Evolutionary conservation across 2,329 filamentous ascomycete species (phyloP).

Genomic region (Acrocalymma vagum): DNA sequence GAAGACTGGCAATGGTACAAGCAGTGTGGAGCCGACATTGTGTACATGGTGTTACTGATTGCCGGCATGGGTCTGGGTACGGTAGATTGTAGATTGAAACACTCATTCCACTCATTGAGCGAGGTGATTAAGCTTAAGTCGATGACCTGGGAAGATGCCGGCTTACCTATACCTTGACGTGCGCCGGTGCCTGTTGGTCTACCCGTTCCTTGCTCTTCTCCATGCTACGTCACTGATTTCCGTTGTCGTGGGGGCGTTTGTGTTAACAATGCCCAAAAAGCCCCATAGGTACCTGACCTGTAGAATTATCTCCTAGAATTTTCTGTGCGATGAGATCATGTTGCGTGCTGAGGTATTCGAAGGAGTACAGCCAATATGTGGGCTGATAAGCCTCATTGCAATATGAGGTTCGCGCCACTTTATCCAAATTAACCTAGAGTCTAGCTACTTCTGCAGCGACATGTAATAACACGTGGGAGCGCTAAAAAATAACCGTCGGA

Average conservation of each 20-base stretch:
- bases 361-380: neutral
- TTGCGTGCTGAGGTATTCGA: neutral
- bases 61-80: slow-evolving; percentile 14
- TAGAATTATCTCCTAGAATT: neutral
- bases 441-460: neutral
- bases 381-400: neutral
- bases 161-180: neutral
- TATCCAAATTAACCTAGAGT: slow-evolving; percentile 4
- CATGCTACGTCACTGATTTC: too few species aligned
- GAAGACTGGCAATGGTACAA: slow-evolving; percentile 16
- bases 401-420: neutral
- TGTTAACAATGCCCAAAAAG: neutral
- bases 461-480: slow-evolving; percentile 2
- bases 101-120: slow-evolving; percentile 12
- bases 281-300: too few species aligned
- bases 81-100: slow-evolving; percentile 16
- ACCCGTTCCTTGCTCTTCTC: too few species aligned
- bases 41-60: too few species aligned
- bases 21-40: slow-evolving; percentile 22
- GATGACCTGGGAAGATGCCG: neutral
- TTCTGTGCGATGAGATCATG: slow-evolving; percentile 5
- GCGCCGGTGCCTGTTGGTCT: slow-evolving; percentile 4
- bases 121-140: slow-evolving; percentile 18
- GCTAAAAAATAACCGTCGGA: neutral
- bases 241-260: neutral